These are phyloP conservation scores for Xylaria palmicola DNA, from an alignment of 495 filamentous ascomycete genomes.

Conservation along the genomic window DNA sequence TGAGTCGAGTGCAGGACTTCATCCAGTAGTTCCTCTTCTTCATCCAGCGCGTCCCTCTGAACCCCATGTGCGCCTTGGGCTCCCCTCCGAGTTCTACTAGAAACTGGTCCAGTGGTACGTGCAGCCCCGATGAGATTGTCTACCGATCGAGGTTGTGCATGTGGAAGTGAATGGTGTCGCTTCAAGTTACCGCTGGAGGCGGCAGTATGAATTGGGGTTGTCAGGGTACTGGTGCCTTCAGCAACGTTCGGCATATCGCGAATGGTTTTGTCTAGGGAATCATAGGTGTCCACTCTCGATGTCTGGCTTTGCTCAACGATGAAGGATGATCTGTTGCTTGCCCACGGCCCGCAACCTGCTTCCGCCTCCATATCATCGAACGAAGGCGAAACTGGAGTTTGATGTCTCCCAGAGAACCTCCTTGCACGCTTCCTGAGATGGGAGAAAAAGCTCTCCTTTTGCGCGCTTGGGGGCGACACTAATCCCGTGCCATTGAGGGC, in stretches of 20 bases:
- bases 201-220: conserved; percentile 51
- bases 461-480: conserved; percentile 62
- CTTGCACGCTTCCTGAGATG: conserved; percentile 93
- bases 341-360: conserved; percentile 87
- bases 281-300: conserved; percentile 61
- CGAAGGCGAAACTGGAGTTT: conserved; percentile 68
- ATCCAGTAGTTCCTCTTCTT: conserved; percentile 93
- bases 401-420: conserved; percentile 86
- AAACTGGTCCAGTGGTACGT: conserved; percentile 61
- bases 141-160: conserved; percentile 62
- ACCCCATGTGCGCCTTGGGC: conserved; percentile 74
- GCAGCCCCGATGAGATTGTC: conserved; percentile 60
- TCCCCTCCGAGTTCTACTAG: conserved; percentile 80
- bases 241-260: conserved; percentile 66
- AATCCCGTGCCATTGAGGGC: conserved; percentile 79
- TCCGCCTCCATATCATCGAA: conserved; percentile 85
- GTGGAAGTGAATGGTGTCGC: conserved; percentile 74
- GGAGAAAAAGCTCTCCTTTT: conserved; percentile 96
- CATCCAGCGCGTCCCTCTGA: conserved; percentile 90
- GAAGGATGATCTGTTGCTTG: conserved; percentile 78
- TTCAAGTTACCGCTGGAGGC: conserved; percentile 56
- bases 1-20: conserved; percentile 62
- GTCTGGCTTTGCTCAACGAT: conserved; percentile 64
- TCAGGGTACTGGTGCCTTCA: conserved; percentile 56
- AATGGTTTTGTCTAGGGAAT: conserved; percentile 75